These are phyloP conservation scores for Aquilaria agallochum DNA, from an alignment of 441 rosid genomes.

Conservation along the genomic window DNA sequence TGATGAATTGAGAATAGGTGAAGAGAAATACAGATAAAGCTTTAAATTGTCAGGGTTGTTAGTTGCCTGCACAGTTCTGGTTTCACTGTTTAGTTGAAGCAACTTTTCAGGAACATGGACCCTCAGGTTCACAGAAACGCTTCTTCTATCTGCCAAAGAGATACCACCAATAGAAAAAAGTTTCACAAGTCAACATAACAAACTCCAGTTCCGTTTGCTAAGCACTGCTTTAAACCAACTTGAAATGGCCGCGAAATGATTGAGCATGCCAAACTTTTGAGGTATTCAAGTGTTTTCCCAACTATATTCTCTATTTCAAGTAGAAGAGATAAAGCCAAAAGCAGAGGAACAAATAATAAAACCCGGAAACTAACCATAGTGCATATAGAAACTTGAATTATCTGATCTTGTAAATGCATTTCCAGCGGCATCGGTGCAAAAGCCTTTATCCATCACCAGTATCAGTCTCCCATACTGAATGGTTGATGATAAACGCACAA, in stretches of 20 bases:
- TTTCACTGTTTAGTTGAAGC: constrained; percentile 56
- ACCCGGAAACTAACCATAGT: constrained; percentile 53
- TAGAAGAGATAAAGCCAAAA: too few relatives aligned
- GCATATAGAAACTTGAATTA: constrained; percentile 72
- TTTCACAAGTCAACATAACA: too few relatives aligned
- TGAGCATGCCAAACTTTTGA: too few relatives aligned
- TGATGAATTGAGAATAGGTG: constrained; percentile 75
- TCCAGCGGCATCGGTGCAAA: constrained; percentile 79
- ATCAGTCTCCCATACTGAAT: constrained; percentile 59
- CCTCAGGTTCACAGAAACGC: constrained; percentile 55
- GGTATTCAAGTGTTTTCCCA: too few relatives aligned
- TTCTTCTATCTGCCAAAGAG: constrained; percentile 63
- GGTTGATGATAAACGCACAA: constrained; percentile 53
- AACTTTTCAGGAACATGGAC: constrained; percentile 71
- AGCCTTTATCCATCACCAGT: constrained; percentile 64
- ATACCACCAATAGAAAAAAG: constrained; percentile 17
- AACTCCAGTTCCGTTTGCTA: too few relatives aligned
- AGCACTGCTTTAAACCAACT: too few relatives aligned
- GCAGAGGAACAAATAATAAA: too few relatives aligned
- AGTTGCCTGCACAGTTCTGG: constrained; percentile 84
- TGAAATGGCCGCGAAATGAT: too few relatives aligned
- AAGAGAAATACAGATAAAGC: constrained; percentile 74
- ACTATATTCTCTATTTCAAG: too few relatives aligned
- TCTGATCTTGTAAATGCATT: constrained; percentile 57
- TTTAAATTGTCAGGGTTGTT: constrained; percentile 52